These are phyloP conservation scores for Acanthamoeba castellanii DNA, from an alignment of 208 protist genomes.

Conservation along the genomic window DNA sequence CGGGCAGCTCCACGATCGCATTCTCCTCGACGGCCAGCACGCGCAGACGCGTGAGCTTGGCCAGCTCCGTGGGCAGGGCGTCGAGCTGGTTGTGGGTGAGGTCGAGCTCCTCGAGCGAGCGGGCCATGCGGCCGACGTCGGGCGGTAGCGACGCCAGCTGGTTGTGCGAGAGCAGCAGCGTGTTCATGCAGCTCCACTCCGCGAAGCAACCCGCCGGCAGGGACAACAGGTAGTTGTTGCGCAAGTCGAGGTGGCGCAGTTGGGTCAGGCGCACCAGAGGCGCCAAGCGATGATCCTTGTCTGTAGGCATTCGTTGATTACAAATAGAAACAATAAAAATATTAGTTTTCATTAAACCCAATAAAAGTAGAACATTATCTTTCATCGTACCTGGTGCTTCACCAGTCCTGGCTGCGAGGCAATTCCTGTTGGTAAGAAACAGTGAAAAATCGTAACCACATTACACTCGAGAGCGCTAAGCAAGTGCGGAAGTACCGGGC, in stretches of 20 bases:
- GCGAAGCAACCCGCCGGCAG: conserved; percentile 18
- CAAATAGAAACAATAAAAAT: not conserved
- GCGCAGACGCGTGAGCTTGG: conserved; percentile 10
- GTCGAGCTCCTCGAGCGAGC: conserved; percentile 14
- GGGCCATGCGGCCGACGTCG: not conserved
- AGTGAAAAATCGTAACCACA: too few relatives aligned
- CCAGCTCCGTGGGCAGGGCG: not conserved
- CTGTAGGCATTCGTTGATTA: too few relatives aligned
- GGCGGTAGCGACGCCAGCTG: not conserved
- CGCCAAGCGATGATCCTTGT: not conserved
- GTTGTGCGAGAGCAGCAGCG: not conserved
- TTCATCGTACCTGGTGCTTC: too few relatives aligned
- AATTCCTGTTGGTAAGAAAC: too few relatives aligned
- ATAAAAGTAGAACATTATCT: too few relatives aligned
- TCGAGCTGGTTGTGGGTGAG: conserved; percentile 11
- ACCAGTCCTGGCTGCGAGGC: too few relatives aligned
- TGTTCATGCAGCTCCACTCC: not conserved
- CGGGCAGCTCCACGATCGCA: not conserved
- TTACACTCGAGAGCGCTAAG: too few relatives aligned
- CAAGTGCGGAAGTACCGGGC: not conserved
- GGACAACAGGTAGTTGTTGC: not conserved
- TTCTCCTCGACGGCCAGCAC: not conserved
- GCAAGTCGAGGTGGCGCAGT: not conserved
- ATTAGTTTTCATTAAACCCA: too few relatives aligned
- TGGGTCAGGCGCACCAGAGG: not conserved